Base-by-base conservation (phyloP, 2,329 filamentous ascomycete species). In the Alternaria infectoria region DNA sequence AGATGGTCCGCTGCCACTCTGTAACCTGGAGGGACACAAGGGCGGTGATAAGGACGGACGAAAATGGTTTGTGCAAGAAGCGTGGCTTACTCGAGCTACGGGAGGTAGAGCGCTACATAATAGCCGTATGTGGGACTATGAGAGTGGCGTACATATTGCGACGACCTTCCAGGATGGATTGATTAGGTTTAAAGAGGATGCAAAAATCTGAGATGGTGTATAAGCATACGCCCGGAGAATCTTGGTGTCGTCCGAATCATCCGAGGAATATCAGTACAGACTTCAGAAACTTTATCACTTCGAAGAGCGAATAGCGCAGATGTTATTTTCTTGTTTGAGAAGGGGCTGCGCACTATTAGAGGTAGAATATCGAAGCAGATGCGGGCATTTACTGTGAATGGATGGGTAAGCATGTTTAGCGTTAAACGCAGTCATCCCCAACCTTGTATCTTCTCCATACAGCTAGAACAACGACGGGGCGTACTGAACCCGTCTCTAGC, bases 21-120 rank as follows among this genome's bases (percentile, higher is more conserved):
- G 74, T 49, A 72, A 72, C 44, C 8, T 74, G 11, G 69, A 67
- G 23, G 68, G 56, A 2, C 26, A 62, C 10, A 40, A 46, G 1
- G 54, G 55, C 9, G 62, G 72, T 1, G 74, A 72, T 44, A 61
- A 55, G 40, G 75, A 75, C 52, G 70, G 71, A 2, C 58, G 74
- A 36, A 76, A 74, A 50, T 79, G 76, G 76, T 79, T 72, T 58
- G 66, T 77, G 30, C 74, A 77, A 50, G 77, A 79, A 49, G 62
- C 72, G 3, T 70, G 73, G 69, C 23, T 74, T 15, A 70, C 68
- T 8, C 58, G 76, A 54, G 69, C 71, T 11, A 64, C 63, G 5
- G 69, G 70, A 1, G 76, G 74, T 4, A 69, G 76, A 54, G 75
- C 67, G 3, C 51, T 78, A 45, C 69, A 76, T 61, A 69, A 57